Conservation (phyloP, 805 yeast species). For the Ogataea ganodermae region DNA sequence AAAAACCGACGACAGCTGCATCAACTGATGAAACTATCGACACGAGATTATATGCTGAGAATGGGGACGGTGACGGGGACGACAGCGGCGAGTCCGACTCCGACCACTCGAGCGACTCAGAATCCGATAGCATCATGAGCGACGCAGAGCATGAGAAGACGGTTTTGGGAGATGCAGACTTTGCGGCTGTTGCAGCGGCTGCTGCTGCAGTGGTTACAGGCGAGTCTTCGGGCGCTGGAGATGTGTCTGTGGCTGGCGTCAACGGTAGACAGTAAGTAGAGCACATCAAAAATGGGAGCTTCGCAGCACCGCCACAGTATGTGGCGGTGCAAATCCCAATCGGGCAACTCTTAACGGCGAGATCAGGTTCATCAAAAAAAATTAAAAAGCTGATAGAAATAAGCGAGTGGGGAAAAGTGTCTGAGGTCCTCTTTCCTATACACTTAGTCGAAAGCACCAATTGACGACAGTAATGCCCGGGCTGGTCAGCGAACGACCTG, state of each 20-base stretch:
- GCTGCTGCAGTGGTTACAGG: conserved; percentile 28
- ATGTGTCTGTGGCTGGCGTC: background rate
- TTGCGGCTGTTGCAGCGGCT: conserved; percentile 38
- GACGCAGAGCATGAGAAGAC: conserved; percentile 11
- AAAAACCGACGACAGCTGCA: background rate
- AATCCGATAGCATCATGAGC: conserved; percentile 7
- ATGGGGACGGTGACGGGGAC: conserved; percentile 8
- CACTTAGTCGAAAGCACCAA: background rate
- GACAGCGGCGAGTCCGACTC: conserved; percentile 1
- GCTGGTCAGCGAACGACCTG: conserved; percentile 5
- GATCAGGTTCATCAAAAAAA: background rate
- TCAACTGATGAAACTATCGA: conserved; percentile 7
- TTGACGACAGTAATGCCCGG: conserved; percentile 19
- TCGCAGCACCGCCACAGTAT: conserved; percentile 8
- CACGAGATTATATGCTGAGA: conserved; percentile 8
- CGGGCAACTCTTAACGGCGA: conserved; percentile 6
- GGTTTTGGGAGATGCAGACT: conserved; percentile 26
- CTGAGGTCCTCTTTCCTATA: background rate
- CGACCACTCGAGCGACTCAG: conserved; percentile 6
- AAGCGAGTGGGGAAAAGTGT: background rate
- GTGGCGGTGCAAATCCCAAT: conserved; percentile 6
- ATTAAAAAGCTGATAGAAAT: background rate
- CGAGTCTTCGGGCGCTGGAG: background rate
- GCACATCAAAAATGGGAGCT: background rate
- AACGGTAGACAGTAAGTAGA: background rate